These are phyloP conservation scores for Fusarium sp. DNA, from an alignment of 2,329 filamentous ascomycete genomes.

Conservation along the genomic window DNA sequence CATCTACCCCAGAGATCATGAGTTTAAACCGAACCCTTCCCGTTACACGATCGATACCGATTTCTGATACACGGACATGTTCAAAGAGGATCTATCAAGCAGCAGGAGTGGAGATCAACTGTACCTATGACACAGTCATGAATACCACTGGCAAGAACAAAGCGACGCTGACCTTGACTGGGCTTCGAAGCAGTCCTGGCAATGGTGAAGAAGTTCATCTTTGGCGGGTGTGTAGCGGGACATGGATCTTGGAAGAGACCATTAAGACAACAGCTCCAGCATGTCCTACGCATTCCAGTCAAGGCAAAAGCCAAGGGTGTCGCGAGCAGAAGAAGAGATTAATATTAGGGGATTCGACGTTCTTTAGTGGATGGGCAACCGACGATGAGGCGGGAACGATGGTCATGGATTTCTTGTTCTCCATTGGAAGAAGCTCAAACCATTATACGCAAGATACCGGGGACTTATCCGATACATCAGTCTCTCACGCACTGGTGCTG, in stretches of 20 bases:
- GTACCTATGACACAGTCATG: constrained; percentile 81
- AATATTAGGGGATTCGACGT: constrained; percentile 79
- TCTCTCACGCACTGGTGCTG: constrained; percentile 85
- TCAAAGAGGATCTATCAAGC: constrained; percentile 80
- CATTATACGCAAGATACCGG: constrained; percentile 81
- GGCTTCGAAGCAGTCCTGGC: constrained; percentile 75
- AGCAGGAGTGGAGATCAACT: constrained; percentile 86
- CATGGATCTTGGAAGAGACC: constrained; percentile 91
- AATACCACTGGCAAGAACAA: constrained; percentile 81
- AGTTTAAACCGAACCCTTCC: constrained; percentile 73
- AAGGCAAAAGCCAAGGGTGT: neutral
- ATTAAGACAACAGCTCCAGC: constrained; percentile 79
- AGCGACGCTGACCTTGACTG: constrained; percentile 49
- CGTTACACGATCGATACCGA: constrained; percentile 78
- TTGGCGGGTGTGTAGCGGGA: constrained; percentile 90
- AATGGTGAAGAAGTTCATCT: constrained; percentile 73
- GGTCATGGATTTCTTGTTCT: constrained; percentile 75
- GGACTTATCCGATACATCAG: constrained; percentile 76
- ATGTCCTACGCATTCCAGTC: constrained; percentile 74
- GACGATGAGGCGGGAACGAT: constrained; percentile 58
- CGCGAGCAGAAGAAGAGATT: constrained; percentile 69
- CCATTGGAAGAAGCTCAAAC: constrained; percentile 42
- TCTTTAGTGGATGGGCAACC: constrained; percentile 90
- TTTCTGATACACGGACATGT: constrained; percentile 80
- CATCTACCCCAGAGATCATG: constrained; percentile 55